Percentiles rank a stretch among this genome's conserved stretches.
Evolutionary conservation across 805 yeast genomes (phyloP).

Genomic region (Candida piceae): DNA sequence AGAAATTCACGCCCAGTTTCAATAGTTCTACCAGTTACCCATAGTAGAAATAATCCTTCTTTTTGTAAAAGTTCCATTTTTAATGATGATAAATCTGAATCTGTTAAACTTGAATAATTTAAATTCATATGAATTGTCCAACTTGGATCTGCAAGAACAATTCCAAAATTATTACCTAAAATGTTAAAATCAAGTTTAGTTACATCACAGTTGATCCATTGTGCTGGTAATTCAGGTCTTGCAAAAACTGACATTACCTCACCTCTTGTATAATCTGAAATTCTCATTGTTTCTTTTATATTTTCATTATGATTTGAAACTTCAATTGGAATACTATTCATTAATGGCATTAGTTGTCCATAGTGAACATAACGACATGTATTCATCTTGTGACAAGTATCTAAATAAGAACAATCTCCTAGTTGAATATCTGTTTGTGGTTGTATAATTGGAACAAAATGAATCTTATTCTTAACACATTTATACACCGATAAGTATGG

Average conservation of each 20-base stretch:
- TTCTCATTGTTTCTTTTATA: slow-evolving; percentile 16
- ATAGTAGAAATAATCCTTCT: slow-evolving; percentile 76
- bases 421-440: slow-evolving; percentile 60
- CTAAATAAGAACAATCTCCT: slow-evolving; percentile 92
- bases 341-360: slow-evolving; percentile 41
- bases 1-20: slow-evolving; percentile 81
- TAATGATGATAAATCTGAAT: slow-evolving; percentile 62
- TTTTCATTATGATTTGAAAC: slow-evolving; percentile 17
- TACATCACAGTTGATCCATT: slow-evolving; percentile 87
- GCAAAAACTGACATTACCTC: slow-evolving; percentile 32
- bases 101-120: slow-evolving; percentile 75
- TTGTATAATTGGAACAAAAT: slow-evolving; percentile 51
- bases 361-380: slow-evolving; percentile 83
- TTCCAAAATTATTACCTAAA: slow-evolving; percentile 72
- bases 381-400: slow-evolving; percentile 84
- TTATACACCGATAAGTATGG: slow-evolving; percentile 19
- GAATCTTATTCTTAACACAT: slow-evolving; percentile 37
- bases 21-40: slow-evolving; percentile 95
- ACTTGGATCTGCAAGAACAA: slow-evolving; percentile 88
- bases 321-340: slow-evolving; percentile 9
- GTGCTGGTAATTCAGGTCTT: slow-evolving; percentile 43
- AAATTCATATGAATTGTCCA: slow-evolving; percentile 93
- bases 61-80: slow-evolving; percentile 68
- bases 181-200: slow-evolving; percentile 61
- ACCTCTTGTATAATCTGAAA: slow-evolving; percentile 43